Evolutionary conservation across 257 asterid species (phyloP).

Genomic region (Coffea eugenioides): DNA sequence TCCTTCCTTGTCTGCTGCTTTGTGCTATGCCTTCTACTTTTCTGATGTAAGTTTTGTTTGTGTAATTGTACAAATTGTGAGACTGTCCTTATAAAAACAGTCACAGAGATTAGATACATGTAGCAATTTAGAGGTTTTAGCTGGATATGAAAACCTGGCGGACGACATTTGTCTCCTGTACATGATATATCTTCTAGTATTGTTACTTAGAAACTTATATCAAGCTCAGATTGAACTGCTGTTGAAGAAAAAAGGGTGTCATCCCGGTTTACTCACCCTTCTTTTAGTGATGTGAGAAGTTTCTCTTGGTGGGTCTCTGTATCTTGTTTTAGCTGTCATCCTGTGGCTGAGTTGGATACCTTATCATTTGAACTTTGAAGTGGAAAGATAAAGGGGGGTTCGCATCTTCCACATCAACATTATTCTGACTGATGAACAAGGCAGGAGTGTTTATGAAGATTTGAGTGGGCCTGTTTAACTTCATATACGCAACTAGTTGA

Average conservation of each 20-base stretch:
- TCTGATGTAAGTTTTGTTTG: constrained; percentile 37
- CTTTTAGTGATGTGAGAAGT: neutral
- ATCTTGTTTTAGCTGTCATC: neutral
- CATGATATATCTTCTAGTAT: constrained; percentile 6
- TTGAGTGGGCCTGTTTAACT: too few relatives aligned
- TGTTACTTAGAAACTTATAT: neutral
- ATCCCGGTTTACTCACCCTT: neutral
- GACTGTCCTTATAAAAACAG: constrained; percentile 21
- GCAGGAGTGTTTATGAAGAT: neutral
- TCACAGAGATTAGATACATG: constrained; percentile 22
- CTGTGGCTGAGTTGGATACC: neutral
- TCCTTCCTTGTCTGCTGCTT: constrained; percentile 72
- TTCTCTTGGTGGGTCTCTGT: too few relatives aligned
- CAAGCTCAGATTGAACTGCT: neutral
- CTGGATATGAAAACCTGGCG: constrained; percentile 7
- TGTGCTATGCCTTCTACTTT: constrained; percentile 69
- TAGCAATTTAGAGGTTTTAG: constrained; percentile 21
- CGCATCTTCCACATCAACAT: neutral
- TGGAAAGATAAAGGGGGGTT: neutral
- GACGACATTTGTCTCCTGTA: constrained; percentile 12
- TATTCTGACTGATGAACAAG: neutral
- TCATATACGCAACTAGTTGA: too few relatives aligned
- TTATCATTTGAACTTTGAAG: neutral
- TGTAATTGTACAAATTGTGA: constrained; percentile 34
- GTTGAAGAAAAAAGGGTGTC: neutral